These are phyloP conservation scores for Vachellia pachyceras DNA, from an alignment of 306 rosid species.

Conservation along the genomic window DNA sequence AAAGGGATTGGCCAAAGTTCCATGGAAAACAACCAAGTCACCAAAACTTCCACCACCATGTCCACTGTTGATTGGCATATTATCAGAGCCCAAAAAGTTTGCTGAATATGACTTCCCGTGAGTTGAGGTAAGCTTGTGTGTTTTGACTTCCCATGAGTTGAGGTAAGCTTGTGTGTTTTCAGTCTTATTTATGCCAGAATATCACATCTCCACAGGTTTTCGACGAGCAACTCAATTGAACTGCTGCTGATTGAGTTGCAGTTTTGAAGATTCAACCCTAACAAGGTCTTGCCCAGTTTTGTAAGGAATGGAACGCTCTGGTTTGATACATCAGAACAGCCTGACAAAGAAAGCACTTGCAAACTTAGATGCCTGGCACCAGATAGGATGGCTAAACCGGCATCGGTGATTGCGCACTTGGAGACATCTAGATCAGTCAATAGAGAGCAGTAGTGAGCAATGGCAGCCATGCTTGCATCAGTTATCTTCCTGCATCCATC, in stretches of 20 bases:
- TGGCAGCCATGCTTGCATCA: conserved; percentile 67
- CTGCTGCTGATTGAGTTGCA: conserved; percentile 69
- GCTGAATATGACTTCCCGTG: conserved; percentile 52
- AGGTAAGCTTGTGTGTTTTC: background rate
- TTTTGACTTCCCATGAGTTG: conserved; percentile 44
- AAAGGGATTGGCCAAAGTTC: conserved; percentile 61
- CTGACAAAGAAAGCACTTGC: conserved; percentile 81
- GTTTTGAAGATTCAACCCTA: conserved; percentile 80
- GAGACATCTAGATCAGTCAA: conserved; percentile 81
- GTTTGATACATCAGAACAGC: conserved; percentile 71
- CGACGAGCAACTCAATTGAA: conserved; percentile 65
- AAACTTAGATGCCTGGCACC: conserved; percentile 57
- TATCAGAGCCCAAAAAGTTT: conserved; percentile 54
- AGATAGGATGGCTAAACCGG: conserved; percentile 65
- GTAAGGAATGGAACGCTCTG: conserved; percentile 60
- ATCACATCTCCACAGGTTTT: conserved; percentile 87
- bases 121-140: conserved; percentile 20
- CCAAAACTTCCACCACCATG: conserved; percentile 36
- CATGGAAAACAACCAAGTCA: conserved; percentile 68
- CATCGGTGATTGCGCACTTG: conserved; percentile 66
- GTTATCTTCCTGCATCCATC: conserved; percentile 89
- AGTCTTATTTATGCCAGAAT: conserved; percentile 56
- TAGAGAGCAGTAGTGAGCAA: conserved; percentile 67
- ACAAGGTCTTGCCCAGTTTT: conserved; percentile 65
- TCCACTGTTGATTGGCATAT: conserved; percentile 51